A percentile compares a stretch with the other conserved stretches of the same genome.
phyloP scores from a whole-genome alignment of 2,329 filamentous ascomycete species.

The Hymenoscyphus occultus region DNA sequence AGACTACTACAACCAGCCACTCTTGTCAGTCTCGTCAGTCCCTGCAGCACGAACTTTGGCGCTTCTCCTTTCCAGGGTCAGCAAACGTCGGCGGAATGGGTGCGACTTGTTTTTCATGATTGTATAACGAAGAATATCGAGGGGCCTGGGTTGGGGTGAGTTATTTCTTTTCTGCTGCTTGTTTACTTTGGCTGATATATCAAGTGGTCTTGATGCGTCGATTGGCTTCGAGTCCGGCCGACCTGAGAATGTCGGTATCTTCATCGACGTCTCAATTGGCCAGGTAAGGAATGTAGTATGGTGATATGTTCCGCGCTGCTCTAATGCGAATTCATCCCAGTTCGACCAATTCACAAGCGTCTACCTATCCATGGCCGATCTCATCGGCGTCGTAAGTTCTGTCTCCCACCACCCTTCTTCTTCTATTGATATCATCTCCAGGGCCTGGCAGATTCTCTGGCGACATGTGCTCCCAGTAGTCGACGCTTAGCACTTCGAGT shows the following conservation, averaged over 20 bases:
- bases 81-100: conserved; percentile 50
- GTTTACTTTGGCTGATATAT: conserved; percentile 30
- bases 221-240: conserved; percentile 25
- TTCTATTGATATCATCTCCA: not conserved
- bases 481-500: conserved; percentile 21
- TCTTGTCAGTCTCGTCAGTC: conserved; percentile 8
- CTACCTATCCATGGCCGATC: conserved; percentile 21
- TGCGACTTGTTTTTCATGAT: conserved; percentile 61
- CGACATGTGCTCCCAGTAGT: conserved; percentile 13
- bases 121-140: conserved; percentile 51
- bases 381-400: conserved; percentile 22
- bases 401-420: not conserved
- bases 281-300: conserved; percentile 1
- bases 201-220: conserved; percentile 53
- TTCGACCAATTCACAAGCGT: conserved; percentile 10
- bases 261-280: conserved; percentile 19
- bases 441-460: conserved; percentile 7
- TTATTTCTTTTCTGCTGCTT: not conserved
- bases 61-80: conserved; percentile 9
- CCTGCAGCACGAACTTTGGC: conserved; percentile 14
- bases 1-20: conserved; percentile 8
- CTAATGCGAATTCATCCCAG: not conserved
- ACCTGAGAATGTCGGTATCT: conserved; percentile 49
- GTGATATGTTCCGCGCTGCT: no score
- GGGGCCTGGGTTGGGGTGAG: conserved; percentile 20